Percentiles rank a stretch among this genome's conserved stretches.
Evolutionary conservation across 306 rosid species (phyloP).

Genomic region (Phaseolus lunatus): DNA sequence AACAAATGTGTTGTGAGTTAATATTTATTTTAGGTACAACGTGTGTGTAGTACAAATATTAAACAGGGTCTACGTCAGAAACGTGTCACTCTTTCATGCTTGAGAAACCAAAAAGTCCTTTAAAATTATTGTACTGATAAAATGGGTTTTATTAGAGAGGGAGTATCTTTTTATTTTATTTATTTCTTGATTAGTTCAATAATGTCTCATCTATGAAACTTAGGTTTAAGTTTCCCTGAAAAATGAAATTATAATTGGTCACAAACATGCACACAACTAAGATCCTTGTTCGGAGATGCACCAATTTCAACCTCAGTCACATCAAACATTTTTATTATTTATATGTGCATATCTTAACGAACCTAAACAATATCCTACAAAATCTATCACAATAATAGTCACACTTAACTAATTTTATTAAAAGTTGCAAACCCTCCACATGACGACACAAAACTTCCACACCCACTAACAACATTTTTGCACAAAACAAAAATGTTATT

Average conservation of each 20-base stretch:
- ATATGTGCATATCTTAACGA: constrained; percentile 41
- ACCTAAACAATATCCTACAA: constrained; percentile 41
- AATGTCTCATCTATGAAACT: background rate
- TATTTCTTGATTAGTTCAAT: too few species aligned
- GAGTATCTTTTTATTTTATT: background rate
- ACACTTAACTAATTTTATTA: background rate
- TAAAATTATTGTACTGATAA: background rate
- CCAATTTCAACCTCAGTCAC: constrained; percentile 39
- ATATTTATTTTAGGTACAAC: too few species aligned
- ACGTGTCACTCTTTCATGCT: too few species aligned
- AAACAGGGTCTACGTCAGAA: too few species aligned
- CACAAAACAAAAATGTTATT: background rate
- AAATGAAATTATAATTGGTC: constrained; percentile 11
- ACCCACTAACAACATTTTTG: background rate
- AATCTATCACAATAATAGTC: constrained; percentile 12
- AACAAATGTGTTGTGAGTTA: too few species aligned
- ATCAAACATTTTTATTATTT: constrained; percentile 33
- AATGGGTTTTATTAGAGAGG: background rate
- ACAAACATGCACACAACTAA: background rate
- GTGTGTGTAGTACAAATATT: too few species aligned
- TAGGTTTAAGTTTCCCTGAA: background rate
- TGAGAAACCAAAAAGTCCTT: too few species aligned
- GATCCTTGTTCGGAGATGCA: background rate
- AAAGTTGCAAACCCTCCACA: constrained; percentile 16
- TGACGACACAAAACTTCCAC: constrained; percentile 1